Conservation (phyloP, 2,329 filamentous ascomycete genomes). For the Diaporthe ampelina region DNA sequence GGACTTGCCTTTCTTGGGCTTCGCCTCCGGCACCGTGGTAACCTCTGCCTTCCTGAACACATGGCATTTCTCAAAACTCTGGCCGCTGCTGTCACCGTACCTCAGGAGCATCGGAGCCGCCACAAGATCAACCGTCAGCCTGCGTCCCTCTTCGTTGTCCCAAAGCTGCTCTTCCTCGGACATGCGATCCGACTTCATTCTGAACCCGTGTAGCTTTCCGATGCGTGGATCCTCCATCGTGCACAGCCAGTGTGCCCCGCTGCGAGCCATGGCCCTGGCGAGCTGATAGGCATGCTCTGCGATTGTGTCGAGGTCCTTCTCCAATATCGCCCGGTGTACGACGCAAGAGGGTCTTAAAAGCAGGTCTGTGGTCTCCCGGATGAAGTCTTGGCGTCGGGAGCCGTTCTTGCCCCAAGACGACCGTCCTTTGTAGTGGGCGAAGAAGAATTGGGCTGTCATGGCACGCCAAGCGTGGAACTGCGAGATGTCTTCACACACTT, state of each 20-base stretch:
- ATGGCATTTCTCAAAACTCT: background rate
- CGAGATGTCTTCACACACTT: background rate
- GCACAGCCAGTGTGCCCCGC: background rate
- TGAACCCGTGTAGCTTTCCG: background rate
- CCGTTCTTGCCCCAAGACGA: background rate
- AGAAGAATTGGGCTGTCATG: background rate
- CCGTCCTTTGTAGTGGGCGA: no score
- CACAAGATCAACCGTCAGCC: background rate
- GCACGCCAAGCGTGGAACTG: background rate
- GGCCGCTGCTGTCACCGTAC: background rate
- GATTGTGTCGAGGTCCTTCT: background rate
- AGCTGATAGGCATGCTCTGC: background rate
- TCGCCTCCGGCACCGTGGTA: background rate
- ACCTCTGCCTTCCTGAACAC: background rate
- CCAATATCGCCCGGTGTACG: fast-evolving
- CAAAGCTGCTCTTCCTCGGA: background rate
- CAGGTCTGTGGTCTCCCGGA: background rate
- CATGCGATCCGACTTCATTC: background rate
- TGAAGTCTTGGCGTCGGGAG: background rate
- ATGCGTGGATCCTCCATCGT: background rate
- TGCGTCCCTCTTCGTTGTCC: background rate
- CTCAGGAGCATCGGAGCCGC: background rate
- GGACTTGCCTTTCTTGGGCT: background rate
- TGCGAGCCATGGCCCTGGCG: background rate
- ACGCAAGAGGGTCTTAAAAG: background rate